Conservation (phyloP, 345 rosid genomes). For the Eucalyptus sideroxylon region DNA sequence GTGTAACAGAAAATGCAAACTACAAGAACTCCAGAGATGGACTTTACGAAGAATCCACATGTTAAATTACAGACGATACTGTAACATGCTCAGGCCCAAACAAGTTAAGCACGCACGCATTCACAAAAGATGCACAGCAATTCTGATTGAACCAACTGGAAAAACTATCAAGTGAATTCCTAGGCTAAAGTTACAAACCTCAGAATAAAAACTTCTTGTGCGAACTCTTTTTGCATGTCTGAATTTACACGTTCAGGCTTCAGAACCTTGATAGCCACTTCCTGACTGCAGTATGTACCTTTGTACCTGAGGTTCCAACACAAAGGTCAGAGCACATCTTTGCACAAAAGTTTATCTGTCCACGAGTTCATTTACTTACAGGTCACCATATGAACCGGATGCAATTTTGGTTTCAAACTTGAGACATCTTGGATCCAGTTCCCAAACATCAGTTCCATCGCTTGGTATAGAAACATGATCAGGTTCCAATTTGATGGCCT, state of each 20-base stretch:
- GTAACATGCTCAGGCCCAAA: not conserved
- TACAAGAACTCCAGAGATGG: not conserved
- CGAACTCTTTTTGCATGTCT: constrained; percentile 84
- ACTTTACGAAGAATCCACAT: not conserved
- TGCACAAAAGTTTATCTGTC: not conserved
- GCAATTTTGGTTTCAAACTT: constrained; percentile 80
- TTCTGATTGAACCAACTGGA: not conserved
- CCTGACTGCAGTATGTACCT: constrained; percentile 93
- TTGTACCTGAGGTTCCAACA: constrained; percentile 47
- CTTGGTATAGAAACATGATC: constrained; percentile 69
- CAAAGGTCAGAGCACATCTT: not conserved
- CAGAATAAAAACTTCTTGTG: constrained; percentile 95
- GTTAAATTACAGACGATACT: not conserved
- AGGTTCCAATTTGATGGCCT: constrained; percentile 9
- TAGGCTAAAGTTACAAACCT: constrained; percentile 33
- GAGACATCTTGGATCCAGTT: constrained; percentile 59
- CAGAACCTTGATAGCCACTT: constrained; percentile 92
- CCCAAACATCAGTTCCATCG: constrained; percentile 98
- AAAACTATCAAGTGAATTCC: not conserved
- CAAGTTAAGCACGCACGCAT: not conserved
- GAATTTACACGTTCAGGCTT: constrained; percentile 85
- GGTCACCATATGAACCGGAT: constrained; percentile 92
- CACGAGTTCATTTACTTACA: constrained; percentile 43
- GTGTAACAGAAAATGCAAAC: not conserved
- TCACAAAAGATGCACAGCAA: not conserved